Percentiles rank a stretch among this genome's conserved stretches.
Evolutionary conservation across 2,329 filamentous ascomycete genomes (phyloP).

Genomic region (Colletotrichum orbiculare): DNA sequence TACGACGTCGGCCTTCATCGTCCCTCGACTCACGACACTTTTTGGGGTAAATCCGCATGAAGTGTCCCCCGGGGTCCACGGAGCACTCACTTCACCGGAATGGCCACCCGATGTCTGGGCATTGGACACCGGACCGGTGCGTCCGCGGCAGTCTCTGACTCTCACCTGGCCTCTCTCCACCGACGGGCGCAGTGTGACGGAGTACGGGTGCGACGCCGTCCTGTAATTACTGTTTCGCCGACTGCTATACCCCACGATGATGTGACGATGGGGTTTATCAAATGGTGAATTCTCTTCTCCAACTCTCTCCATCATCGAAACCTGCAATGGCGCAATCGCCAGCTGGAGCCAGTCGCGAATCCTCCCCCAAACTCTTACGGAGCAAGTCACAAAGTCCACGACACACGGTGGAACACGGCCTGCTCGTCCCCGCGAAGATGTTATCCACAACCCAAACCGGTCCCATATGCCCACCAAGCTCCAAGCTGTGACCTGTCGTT

Average conservation of each 20-base stretch:
- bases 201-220: no score
- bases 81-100: background rate
- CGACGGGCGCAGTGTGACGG: no score
- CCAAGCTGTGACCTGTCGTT: conserved; percentile 5
- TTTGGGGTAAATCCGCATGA: no score
- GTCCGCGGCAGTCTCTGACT: background rate
- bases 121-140: conserved; percentile 11
- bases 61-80: no score
- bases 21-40: conserved; percentile 20
- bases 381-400: background rate
- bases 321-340: background rate
- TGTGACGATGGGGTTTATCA: no score
- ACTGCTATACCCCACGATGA: no score
- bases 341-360: background rate
- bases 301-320: background rate
- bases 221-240: no score
- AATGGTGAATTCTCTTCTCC: no score
- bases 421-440: background rate
- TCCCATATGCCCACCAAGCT: conserved; percentile 2
- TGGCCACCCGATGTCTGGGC: conserved; percentile 1
- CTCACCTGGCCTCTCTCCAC: no score
- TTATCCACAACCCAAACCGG: background rate
- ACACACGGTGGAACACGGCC: background rate
- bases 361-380: background rate
- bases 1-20: conserved; percentile 15